Conservation (phyloP, 345 rosid species). For the Eucalyptus erythrocorys region DNA sequence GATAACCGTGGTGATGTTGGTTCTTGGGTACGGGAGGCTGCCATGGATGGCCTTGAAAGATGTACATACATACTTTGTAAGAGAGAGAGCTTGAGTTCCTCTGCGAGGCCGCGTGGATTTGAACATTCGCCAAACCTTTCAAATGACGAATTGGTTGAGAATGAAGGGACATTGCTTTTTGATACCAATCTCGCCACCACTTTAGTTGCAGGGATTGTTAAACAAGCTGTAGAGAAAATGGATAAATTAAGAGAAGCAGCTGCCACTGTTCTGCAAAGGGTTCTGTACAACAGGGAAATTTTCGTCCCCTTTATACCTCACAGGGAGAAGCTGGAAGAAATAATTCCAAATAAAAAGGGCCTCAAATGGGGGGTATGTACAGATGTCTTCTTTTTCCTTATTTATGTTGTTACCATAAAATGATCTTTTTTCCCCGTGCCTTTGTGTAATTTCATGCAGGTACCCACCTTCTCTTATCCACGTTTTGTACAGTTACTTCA, state of each 20-base stretch:
- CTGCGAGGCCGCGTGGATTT: neutral
- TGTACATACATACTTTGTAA: conserved; percentile 71
- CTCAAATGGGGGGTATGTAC: conserved; percentile 71
- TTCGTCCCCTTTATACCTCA: conserved; percentile 53
- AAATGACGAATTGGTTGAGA: neutral
- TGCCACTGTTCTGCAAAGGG: conserved; percentile 67
- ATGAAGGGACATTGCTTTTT: conserved; percentile 20
- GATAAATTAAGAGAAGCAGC: conserved; percentile 91
- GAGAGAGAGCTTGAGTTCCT: neutral
- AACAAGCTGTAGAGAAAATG: conserved; percentile 95
- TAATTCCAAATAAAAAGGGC: conserved; percentile 38
- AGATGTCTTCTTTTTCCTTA: neutral
- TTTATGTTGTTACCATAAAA: neutral
- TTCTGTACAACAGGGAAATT: conserved; percentile 40
- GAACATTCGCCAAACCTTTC: neutral
- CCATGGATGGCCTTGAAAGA: conserved; percentile 79
- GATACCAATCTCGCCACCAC: conserved; percentile 52
- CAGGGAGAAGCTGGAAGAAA: conserved; percentile 63
- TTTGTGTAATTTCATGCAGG: conserved; percentile 40
- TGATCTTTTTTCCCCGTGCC: neutral
- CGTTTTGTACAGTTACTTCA: conserved; percentile 58
- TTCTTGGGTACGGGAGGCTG: conserved; percentile 99
- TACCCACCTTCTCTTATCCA: conserved; percentile 74
- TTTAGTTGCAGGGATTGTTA: conserved; percentile 49
- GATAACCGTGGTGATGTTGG: conserved; percentile 99